These are phyloP conservation scores for Rhizomucor pusillus DNA, from an alignment of 371 early-diverging fungal genomes.

Conservation along the genomic window DNA sequence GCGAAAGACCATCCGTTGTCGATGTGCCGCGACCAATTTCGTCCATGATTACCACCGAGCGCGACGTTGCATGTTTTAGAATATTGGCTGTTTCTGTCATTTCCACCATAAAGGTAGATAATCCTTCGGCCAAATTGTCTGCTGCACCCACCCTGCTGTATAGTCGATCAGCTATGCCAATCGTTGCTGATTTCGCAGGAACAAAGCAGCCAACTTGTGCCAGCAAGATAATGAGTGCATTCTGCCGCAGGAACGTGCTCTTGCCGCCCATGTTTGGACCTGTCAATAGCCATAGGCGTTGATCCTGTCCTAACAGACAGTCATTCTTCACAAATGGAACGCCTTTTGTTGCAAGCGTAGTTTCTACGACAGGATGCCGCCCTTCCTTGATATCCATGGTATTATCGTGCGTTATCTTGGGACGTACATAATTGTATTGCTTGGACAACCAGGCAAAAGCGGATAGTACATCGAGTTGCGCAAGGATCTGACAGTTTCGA, in stretches of 20 bases:
- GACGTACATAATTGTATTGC: constrained; percentile 56
- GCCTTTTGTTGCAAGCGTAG: constrained; percentile 56
- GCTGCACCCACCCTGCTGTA: constrained; percentile 84
- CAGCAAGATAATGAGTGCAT: constrained; percentile 81
- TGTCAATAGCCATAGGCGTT: constrained; percentile 73
- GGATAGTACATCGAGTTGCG: constrained; percentile 69
- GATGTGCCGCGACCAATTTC: constrained; percentile 99
- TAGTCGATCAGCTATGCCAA: constrained; percentile 89
- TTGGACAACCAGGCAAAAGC: constrained; percentile 58
- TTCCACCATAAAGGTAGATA: constrained; percentile 99
- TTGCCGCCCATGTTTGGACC: constrained; percentile 98
- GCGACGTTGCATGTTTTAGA: constrained; percentile 72
- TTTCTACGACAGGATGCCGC: constrained; percentile 90
- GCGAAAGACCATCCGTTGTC: constrained; percentile 87
- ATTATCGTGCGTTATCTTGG: constrained; percentile 51
- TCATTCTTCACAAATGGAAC: constrained; percentile 76
- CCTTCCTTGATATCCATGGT: constrained; percentile 55
- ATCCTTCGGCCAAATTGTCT: constrained; percentile 77
- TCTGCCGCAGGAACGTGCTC: constrained; percentile 88
- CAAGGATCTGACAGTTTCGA: constrained; percentile 53
- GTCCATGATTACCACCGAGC: constrained; percentile 94
- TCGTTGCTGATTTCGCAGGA: constrained; percentile 77
- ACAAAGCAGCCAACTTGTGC: constrained; percentile 96
- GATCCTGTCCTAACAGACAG: constrained; percentile 51
- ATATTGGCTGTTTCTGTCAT: constrained; percentile 96